phyloP scores from a whole-genome alignment of 352 stramenopile species.

The Phytophthora foliorum region DNA sequence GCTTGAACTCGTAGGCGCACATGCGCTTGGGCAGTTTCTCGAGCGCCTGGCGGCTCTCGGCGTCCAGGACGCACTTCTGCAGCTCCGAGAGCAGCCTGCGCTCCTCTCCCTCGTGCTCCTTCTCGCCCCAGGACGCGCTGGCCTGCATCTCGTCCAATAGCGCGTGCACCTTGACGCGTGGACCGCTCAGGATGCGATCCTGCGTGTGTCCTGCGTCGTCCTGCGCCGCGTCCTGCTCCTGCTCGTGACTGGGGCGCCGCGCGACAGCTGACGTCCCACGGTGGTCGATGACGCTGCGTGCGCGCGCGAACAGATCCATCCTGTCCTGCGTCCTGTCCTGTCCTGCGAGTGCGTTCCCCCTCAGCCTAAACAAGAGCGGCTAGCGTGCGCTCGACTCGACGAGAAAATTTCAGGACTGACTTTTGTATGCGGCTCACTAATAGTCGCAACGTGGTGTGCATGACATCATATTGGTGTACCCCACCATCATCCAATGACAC shows the following conservation, averaged over 20 bases:
- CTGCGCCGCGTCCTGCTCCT: conserved; percentile 22
- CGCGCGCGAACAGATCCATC: conserved; percentile 53
- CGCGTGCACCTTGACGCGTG: conserved; percentile 42
- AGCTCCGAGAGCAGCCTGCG: conserved; percentile 58
- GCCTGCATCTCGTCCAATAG: conserved; percentile 71
- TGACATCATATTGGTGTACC: conserved; percentile 15
- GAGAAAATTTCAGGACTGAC: conserved; percentile 38
- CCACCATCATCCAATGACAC: conserved; percentile 11
- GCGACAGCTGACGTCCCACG: conserved; percentile 14
- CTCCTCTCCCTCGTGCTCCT: conserved; percentile 64
- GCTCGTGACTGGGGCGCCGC: conserved; percentile 5
- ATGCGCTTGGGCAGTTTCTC: conserved; percentile 87
- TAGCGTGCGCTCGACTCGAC: conserved; percentile 24
- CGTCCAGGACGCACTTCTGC: conserved; percentile 69
- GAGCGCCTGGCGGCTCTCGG: conserved; percentile 49
- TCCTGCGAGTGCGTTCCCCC: conserved; percentile 6
- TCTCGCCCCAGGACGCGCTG: conserved; percentile 57
- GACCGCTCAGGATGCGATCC: conserved; percentile 15
- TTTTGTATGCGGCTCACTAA: conserved; percentile 29
- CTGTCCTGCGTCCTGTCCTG: conserved; percentile 5
- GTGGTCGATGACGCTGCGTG: conserved; percentile 41
- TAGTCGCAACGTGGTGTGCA: neutral
- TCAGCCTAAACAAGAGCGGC: neutral
- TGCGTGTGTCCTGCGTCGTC: conserved; percentile 6
- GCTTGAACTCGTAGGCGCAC: conserved; percentile 95